Evolutionary conservation across 2,329 filamentous ascomycete genomes (phyloP).

Genomic region (Fusarium sp.): DNA sequence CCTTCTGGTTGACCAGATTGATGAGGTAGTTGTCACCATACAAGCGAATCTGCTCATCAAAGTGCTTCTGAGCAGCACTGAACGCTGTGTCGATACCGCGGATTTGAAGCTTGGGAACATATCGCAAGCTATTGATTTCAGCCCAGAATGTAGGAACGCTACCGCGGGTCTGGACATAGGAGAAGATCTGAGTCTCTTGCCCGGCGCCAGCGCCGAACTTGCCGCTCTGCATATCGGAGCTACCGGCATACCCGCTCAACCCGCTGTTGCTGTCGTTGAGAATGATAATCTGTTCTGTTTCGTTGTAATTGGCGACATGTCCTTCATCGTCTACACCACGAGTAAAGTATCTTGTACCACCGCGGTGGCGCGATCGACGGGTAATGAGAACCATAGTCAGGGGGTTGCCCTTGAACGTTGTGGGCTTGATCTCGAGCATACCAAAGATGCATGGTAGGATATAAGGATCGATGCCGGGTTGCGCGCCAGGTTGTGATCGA

Average conservation of each 20-base stretch:
- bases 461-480: constrained; percentile 87
- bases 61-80: constrained; percentile 86
- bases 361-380: constrained; percentile 87
- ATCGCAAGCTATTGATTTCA: constrained; percentile 93
- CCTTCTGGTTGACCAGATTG: constrained; percentile 97
- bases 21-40: constrained; percentile 98
- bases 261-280: constrained; percentile 85
- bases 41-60: constrained; percentile 90
- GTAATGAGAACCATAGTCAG: constrained; percentile 92
- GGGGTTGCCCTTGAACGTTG: constrained; percentile 85
- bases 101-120: constrained; percentile 91
- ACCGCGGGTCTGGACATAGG: constrained; percentile 96
- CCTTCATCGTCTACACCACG: constrained; percentile 94
- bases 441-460: constrained; percentile 97
- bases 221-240: constrained; percentile 81
- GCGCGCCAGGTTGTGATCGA: constrained; percentile 76
- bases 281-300: constrained; percentile 94
- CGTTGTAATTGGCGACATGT: constrained; percentile 98
- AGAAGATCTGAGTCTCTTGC: constrained; percentile 88
- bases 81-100: constrained; percentile 86
- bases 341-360: constrained; percentile 94
- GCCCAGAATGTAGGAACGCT: constrained; percentile 98
- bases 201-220: constrained; percentile 72
- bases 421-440: constrained; percentile 92
- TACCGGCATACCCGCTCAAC: constrained; percentile 85